Evolutionary conservation across 2,329 filamentous ascomycete genomes (phyloP).

Genomic region (Arthroderma sp.): DNA sequence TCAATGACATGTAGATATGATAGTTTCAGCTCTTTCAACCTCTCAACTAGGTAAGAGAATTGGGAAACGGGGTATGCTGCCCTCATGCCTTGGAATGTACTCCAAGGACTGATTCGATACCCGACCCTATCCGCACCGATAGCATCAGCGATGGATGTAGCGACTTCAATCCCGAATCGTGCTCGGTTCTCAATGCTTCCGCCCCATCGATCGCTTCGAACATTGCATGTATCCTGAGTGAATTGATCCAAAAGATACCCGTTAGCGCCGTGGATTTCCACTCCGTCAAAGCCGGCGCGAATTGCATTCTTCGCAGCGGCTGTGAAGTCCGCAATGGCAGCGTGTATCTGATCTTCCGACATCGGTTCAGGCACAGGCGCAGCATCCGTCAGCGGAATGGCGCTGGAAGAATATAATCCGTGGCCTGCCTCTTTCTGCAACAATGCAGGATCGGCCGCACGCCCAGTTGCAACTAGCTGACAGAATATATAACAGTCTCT

Average conservation of each 20-base stretch:
- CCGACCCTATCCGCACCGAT: conserved; percentile 34
- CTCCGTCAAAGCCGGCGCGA: conserved; percentile 40
- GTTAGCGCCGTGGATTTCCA: conserved; percentile 38
- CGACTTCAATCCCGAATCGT: conserved; percentile 42
- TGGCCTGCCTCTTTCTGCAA: conserved; percentile 18
- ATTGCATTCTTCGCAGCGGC: conserved; percentile 39
- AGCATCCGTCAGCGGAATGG: conserved; percentile 24
- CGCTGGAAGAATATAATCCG: conserved; percentile 27
- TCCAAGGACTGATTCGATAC: conserved; percentile 37
- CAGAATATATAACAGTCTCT: conserved; percentile 48
- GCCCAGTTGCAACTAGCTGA: conserved; percentile 51
- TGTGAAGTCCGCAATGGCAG: conserved; percentile 30
- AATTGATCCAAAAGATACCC: conserved; percentile 43
- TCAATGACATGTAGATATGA: conserved; percentile 52
- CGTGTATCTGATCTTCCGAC: conserved; percentile 31
- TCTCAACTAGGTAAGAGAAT: conserved; percentile 44
- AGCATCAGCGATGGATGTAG: conserved; percentile 28
- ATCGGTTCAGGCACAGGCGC: conserved; percentile 20
- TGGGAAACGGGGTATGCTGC: conserved; percentile 52
- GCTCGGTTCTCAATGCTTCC: conserved; percentile 39
- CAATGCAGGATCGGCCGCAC: conserved; percentile 34
- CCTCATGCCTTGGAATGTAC: conserved; percentile 35
- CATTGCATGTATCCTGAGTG: conserved; percentile 34
- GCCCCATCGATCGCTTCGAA: conserved; percentile 38
- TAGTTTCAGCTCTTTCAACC: conserved; percentile 40